Evolutionary conservation across 257 asterid species (phyloP).

Genomic region (Solanum etuberosum): DNA sequence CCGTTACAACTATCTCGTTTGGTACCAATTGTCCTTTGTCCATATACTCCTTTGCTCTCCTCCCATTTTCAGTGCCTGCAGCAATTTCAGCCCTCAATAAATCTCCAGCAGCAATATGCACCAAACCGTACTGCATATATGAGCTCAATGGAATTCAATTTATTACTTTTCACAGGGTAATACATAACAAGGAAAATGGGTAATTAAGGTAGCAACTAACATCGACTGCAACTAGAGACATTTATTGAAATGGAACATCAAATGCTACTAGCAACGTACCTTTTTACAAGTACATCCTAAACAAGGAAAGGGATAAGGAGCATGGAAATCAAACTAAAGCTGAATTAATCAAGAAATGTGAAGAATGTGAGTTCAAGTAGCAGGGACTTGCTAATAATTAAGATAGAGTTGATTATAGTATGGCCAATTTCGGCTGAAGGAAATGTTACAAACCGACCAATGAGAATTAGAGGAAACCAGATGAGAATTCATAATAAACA

Average conservation of each 20-base stretch:
- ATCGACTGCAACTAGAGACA: background rate
- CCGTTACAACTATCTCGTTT: conserved; percentile 88
- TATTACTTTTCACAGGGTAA: background rate
- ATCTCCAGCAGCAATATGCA: conserved; percentile 96
- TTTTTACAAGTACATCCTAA: background rate
- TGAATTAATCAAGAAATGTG: background rate
- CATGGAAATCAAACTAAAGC: background rate
- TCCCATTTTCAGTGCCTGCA: conserved; percentile 84
- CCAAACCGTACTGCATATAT: conserved; percentile 75
- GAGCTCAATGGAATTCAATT: conserved; percentile 6
- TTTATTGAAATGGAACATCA: background rate
- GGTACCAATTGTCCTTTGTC: conserved; percentile 94
- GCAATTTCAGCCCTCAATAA: conserved; percentile 89
- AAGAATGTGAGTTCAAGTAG: background rate
- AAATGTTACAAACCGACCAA: background rate
- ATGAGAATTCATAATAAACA: too few species aligned
- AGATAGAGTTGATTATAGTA: background rate
- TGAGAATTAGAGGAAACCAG: background rate
- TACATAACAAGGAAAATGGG: background rate
- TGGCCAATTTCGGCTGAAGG: background rate
- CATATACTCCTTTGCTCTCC: conserved; percentile 82
- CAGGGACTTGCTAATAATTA: background rate
- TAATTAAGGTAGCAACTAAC: background rate
- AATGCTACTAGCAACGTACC: background rate
- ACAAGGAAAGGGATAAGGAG: background rate